Conservation (phyloP, 2,329 filamentous ascomycete genomes). For the Aspergillus unguis region DNA sequence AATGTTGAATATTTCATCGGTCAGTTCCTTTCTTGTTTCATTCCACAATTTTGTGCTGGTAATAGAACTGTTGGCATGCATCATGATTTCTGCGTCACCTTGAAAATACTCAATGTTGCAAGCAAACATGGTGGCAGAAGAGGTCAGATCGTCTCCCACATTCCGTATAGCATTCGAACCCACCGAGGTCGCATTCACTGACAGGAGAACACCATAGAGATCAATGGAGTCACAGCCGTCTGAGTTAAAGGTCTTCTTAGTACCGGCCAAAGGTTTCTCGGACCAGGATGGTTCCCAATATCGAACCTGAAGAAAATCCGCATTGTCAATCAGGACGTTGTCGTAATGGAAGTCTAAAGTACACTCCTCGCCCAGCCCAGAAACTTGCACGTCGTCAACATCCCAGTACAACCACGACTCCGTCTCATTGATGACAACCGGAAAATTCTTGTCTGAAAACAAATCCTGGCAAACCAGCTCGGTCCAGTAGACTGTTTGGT, state of each 20-base stretch:
- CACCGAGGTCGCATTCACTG: slow-evolving; percentile 24
- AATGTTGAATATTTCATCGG: slow-evolving; percentile 26
- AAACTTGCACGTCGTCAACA: slow-evolving; percentile 24
- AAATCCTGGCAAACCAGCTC: slow-evolving; percentile 25
- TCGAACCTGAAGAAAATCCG: slow-evolving; percentile 32
- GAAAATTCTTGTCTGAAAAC: slow-evolving; percentile 17
- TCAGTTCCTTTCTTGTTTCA: slow-evolving; percentile 16
- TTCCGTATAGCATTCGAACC: slow-evolving; percentile 10
- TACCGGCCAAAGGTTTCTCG: slow-evolving; percentile 10
- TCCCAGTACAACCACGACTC: slow-evolving; percentile 25
- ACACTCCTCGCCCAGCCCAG: slow-evolving; percentile 18
- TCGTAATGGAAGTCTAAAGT: slow-evolving; percentile 29
- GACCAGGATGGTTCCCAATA: slow-evolving; percentile 33
- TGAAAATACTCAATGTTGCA: slow-evolving; percentile 31
- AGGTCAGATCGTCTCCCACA: slow-evolving; percentile 17
- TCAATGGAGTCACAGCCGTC: slow-evolving; percentile 30
- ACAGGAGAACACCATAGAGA: slow-evolving; percentile 33
- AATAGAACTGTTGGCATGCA: slow-evolving; percentile 37
- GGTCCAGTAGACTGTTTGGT: slow-evolving; percentile 34
- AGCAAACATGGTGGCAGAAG: slow-evolving; percentile 30
- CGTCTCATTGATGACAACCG: slow-evolving; percentile 22
- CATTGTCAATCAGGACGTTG: slow-evolving; percentile 27
- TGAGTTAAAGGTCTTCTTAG: slow-evolving; percentile 22
- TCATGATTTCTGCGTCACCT: slow-evolving; percentile 26
- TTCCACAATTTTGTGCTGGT: slow-evolving; percentile 21